Conservation (phyloP, 2,329 filamentous ascomycete species). For the Phyllosticta citribraziliensis region DNA sequence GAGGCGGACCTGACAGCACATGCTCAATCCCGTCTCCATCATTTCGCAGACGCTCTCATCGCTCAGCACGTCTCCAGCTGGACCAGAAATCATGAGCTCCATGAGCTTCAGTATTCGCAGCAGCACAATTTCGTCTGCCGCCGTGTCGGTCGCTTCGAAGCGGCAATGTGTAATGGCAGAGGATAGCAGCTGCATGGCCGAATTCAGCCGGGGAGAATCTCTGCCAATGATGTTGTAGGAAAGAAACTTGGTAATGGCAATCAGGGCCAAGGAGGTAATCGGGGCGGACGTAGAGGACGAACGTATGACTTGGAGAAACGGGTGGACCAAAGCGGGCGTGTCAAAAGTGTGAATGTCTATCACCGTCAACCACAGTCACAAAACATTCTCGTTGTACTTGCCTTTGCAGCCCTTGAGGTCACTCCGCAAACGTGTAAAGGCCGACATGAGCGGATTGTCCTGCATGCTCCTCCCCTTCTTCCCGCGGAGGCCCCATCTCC, state of each 20-base stretch:
- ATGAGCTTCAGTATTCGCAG: conserved; percentile 92
- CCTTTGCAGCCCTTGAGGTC: conserved; percentile 80
- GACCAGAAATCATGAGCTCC: conserved; percentile 95
- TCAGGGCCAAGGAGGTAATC: conserved; percentile 87
- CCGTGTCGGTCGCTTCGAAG: conserved; percentile 91
- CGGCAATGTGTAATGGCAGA: conserved; percentile 95
- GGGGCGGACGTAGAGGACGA: conserved; percentile 92
- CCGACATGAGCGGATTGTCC: conserved; percentile 92
- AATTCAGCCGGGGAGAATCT: conserved; percentile 73
- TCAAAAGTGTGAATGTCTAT: conserved; percentile 81
- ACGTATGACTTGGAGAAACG: conserved; percentile 93
- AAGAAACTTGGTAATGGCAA: conserved; percentile 92
- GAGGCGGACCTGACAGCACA: conserved; percentile 88
- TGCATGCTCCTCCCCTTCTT: conserved; percentile 97
- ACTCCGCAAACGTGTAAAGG: conserved; percentile 79
- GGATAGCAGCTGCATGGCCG: conserved; percentile 90
- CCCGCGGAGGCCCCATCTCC: conserved; percentile 84
- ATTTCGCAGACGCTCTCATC: conserved; percentile 98
- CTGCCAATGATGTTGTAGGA: conserved; percentile 84
- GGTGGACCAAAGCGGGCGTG: conserved; percentile 77
- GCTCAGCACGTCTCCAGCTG: conserved; percentile 84
- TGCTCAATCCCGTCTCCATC: conserved; percentile 96
- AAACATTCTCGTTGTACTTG: conserved; percentile 26
- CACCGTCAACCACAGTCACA: conserved; percentile 16
- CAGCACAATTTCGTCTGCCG: conserved; percentile 90